Evolutionary conservation across 2,329 filamentous ascomycete genomes (phyloP).

Genomic region (Cladorrhinum sp.): DNA sequence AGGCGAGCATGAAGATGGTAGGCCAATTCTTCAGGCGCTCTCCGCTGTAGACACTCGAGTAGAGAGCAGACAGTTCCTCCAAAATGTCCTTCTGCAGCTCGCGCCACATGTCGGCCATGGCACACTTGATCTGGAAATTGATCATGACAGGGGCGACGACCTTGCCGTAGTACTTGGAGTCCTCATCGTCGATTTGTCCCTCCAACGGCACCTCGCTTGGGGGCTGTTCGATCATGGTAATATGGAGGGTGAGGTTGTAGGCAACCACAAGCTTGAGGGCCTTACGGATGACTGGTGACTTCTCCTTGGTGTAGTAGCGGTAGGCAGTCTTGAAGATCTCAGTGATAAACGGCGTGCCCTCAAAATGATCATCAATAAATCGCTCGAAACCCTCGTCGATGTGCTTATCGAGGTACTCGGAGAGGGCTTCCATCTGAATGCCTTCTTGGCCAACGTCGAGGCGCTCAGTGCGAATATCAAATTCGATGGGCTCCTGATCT

Average conservation of each 20-base stretch:
- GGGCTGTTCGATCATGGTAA: conserved; percentile 89
- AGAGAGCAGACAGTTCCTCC: conserved; percentile 86
- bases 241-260: conserved; percentile 91
- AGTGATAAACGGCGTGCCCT: conserved; percentile 90
- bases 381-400: conserved; percentile 88
- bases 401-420: conserved; percentile 92
- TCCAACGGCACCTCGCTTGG: conserved; percentile 74
- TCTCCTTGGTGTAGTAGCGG: conserved; percentile 86
- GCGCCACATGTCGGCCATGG: conserved; percentile 96
- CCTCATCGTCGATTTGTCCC: conserved; percentile 81
- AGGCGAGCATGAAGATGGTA: conserved; percentile 95
- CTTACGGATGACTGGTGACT: conserved; percentile 87
- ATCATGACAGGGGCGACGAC: conserved; percentile 96
- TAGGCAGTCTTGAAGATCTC: conserved; percentile 96
- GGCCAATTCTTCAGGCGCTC: conserved; percentile 99
- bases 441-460: conserved; percentile 88
- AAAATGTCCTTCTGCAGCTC: conserved; percentile 94
- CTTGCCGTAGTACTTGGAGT: conserved; percentile 85
- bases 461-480: conserved; percentile 82
- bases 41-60: conserved; percentile 96
- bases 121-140: conserved; percentile 99
- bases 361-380: conserved; percentile 94
- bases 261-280: conserved; percentile 91
- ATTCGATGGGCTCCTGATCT: conserved; percentile 70
- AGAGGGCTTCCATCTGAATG: conserved; percentile 74